phyloP scores from a whole-genome alignment of 345 rosid genomes.

The Populus tremula region DNA sequence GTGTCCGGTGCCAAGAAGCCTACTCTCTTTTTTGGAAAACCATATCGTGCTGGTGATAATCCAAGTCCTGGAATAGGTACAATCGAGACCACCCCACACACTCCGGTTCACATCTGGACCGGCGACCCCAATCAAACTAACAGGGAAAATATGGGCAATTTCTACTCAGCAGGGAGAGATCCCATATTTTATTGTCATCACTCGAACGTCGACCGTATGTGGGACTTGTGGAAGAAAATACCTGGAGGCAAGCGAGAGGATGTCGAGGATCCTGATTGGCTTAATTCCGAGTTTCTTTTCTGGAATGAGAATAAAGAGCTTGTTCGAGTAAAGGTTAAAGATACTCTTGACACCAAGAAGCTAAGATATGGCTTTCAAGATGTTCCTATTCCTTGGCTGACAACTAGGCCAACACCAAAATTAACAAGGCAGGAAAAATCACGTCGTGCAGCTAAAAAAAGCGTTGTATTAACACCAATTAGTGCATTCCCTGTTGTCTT shows the following conservation, averaged over 20 bases:
- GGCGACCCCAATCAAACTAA: slow-evolving; percentile 50
- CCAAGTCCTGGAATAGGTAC: too few relatives aligned
- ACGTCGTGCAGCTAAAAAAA: slow-evolving; percentile 27
- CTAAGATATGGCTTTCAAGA: slow-evolving; percentile 46
- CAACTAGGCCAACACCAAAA: slow-evolving; percentile 47
- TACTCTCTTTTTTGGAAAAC: too few relatives aligned
- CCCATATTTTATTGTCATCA: slow-evolving; percentile 65
- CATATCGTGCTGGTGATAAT: too few relatives aligned
- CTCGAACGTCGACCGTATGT: slow-evolving; percentile 56
- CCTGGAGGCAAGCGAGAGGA: slow-evolving; percentile 43
- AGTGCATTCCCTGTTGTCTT: slow-evolving; percentile 37
- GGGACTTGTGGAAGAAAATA: slow-evolving; percentile 58
- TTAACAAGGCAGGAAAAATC: slow-evolving; percentile 17
- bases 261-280: slow-evolving; percentile 54
- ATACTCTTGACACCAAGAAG: slow-evolving; percentile 35
- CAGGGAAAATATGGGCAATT: slow-evolving; percentile 57
- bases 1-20: slow-evolving; percentile 42
- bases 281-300: slow-evolving; percentile 46
- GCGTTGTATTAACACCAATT: not conserved
- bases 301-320: slow-evolving; percentile 57
- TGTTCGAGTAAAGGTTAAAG: slow-evolving; percentile 54
- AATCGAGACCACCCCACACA: too few relatives aligned
- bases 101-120: slow-evolving; percentile 21
- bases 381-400: slow-evolving; percentile 52
- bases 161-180: slow-evolving; percentile 60